These are phyloP conservation scores for Trichophyton mentagrophytes DNA, from an alignment of 2,329 filamentous ascomycete species.

Conservation along the genomic window DNA sequence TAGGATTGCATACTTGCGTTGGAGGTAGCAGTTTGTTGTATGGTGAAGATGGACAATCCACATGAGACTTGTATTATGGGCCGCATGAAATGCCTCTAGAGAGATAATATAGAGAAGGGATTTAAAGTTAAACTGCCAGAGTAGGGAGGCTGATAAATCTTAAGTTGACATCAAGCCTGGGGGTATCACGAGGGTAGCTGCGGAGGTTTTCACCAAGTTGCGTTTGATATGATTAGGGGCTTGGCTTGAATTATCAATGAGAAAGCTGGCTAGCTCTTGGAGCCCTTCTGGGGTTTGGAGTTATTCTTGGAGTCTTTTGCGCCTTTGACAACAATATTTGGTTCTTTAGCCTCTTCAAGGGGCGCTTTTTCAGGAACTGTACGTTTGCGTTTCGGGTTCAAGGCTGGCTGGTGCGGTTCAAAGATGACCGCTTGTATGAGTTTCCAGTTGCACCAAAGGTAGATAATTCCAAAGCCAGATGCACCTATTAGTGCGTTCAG, in stretches of 20 bases:
- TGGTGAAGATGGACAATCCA: too few species aligned
- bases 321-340: background rate
- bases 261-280: background rate
- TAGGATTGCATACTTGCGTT: too few species aligned
- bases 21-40: too few species aligned
- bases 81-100: too few species aligned
- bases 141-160: background rate
- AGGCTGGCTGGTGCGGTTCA: background rate
- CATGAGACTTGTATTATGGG: too few species aligned
- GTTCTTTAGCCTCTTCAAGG: background rate
- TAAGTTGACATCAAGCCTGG: background rate
- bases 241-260: background rate
- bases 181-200: too few species aligned
- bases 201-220: background rate
- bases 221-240: background rate
- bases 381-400: background rate
- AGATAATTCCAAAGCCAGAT: slow-evolving; percentile 73
- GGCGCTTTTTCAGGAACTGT: background rate
- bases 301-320: background rate
- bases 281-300: background rate
- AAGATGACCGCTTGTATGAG: slow-evolving; percentile 24
- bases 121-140: background rate
- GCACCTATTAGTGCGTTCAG: slow-evolving; percentile 78
- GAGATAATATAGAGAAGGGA: too few species aligned
- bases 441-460: slow-evolving; percentile 77